Base-by-base conservation (phyloP, 257 asterid genomes). In the Schizonepeta tenuifolia region DNA sequence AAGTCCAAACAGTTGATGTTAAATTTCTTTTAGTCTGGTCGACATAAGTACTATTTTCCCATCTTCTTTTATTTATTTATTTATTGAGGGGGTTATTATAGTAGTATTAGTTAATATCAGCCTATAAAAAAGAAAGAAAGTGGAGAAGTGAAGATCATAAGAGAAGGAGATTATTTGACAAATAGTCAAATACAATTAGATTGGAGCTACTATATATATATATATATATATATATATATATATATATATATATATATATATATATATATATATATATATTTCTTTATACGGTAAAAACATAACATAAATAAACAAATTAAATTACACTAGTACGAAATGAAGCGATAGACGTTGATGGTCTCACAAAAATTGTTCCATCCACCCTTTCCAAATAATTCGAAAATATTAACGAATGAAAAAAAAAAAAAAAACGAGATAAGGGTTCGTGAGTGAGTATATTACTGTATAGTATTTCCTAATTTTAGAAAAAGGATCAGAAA, bases 301-400 rank as follows among this genome's bases (percentile, higher is more conserved):
- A 59, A 13, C 1, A 5, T 1, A 13, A n/a, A 9, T 7, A 4
- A 28, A 17, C 9, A 60, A 36, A 17, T 35, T 7, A 20, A 60
- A 33, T 28, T 58, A 31, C 41, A 58, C 6, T 6, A 6, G 11
- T 12, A 24, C 31, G 10, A 20, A 41, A 43, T 57, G 51, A 5
- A n/a, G n/a, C 28, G 46, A 20, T 13, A 20, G 1, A 66, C 14
- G 66, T 17, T 24, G 68, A 57, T 66, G 69, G 78, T 46, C 63
- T 33, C 73, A 50, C 35, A 51, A 50, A 74, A 75, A 61, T 18
- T 69, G 67, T 62, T 38, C 60, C 80, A 69, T 69, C 59, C 58
- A 65, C 53, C 12, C 40, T 17, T 13, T 17, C 64, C 58, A 59
- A 63, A 40, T 44, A 46, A 22, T 61, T 49, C 35, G 9, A 15